phyloP scores from a whole-genome alignment of 1,284 basidiomycete species.

The Sporisorium graminicola region DNA sequence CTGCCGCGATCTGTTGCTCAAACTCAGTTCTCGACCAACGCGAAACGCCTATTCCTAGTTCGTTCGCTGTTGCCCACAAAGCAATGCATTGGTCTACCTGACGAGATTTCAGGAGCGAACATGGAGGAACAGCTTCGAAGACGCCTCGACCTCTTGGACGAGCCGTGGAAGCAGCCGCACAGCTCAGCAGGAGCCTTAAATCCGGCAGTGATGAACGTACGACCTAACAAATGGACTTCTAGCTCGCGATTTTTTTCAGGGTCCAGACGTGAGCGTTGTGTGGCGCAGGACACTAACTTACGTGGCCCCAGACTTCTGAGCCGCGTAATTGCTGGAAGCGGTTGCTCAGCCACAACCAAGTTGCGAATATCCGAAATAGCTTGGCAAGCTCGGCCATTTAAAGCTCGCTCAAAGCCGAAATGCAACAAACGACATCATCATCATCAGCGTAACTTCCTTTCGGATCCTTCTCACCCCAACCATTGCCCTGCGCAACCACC shows the following conservation, averaged over 20 bases:
- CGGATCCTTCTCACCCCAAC: background rate
- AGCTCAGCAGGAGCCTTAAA: background rate
- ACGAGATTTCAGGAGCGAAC: background rate
- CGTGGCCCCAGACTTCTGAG: conserved; percentile 6
- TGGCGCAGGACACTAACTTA: background rate
- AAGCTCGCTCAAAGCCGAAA: conserved; percentile 26
- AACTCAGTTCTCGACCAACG: background rate
- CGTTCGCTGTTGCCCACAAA: background rate
- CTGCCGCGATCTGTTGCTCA: background rate
- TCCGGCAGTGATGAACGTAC: background rate
- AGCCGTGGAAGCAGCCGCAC: background rate
- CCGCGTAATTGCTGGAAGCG: too few relatives aligned
- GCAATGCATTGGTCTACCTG: background rate
- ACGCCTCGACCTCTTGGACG: background rate
- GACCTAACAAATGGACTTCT: background rate
- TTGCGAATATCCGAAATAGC: background rate
- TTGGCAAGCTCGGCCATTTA: conserved; percentile 36
- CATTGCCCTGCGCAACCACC: background rate
- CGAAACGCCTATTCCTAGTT: background rate
- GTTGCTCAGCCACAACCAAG: conserved; percentile 1
- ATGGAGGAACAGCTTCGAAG: background rate
- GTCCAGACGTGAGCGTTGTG: conserved; percentile 2
- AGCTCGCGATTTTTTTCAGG: too few relatives aligned
- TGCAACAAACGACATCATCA: conserved; percentile 3
- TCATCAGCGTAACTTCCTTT: background rate